phyloP scores from a whole-genome alignment of 1,284 basidiomycete species.

The Apiotrichum montevideense region DNA sequence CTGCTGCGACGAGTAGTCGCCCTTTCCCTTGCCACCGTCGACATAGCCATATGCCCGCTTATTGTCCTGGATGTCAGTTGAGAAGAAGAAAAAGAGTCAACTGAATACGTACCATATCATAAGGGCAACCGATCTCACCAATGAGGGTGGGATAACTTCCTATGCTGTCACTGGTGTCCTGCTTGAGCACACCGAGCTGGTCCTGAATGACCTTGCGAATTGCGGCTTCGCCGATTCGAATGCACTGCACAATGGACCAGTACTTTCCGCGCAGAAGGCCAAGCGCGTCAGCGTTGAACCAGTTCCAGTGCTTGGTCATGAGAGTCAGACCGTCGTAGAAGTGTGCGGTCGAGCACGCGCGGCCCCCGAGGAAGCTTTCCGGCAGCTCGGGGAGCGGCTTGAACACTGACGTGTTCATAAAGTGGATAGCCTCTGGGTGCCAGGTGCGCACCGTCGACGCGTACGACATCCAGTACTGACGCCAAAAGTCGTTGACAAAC shows the following conservation, averaged over 20 bases:
- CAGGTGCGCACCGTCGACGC: constrained; percentile 59
- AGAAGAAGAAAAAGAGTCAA: too few species aligned
- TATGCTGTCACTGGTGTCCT: constrained; percentile 53
- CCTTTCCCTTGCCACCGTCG: constrained; percentile 64
- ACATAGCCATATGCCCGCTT: constrained; percentile 78
- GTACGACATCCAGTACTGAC: constrained; percentile 66
- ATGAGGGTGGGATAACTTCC: constrained; percentile 84
- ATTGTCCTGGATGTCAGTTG: constrained; percentile 51
- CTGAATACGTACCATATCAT: constrained; percentile 58
- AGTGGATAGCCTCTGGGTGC: constrained; percentile 81
- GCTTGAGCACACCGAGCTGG: constrained; percentile 74
- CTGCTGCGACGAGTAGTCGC: constrained; percentile 74
- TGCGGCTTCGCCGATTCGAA: constrained; percentile 66
- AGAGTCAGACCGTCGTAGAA: constrained; percentile 86
- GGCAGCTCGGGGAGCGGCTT: constrained; percentile 60
- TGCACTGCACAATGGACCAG: constrained; percentile 51
- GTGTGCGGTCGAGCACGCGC: constrained; percentile 76
- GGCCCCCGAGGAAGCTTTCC: constrained; percentile 58
- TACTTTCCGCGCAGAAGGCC: constrained; percentile 81
- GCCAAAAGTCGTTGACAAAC: constrained; percentile 79
- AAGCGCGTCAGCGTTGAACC: constrained; percentile 74
- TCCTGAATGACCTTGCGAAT: constrained; percentile 78
- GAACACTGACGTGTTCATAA: constrained; percentile 90
- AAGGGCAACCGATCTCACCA: constrained; percentile 92
- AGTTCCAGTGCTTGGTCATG: constrained; percentile 80